Conservation (phyloP, 805 yeast species). For the Scheffersomyces ergatensis region DNA sequence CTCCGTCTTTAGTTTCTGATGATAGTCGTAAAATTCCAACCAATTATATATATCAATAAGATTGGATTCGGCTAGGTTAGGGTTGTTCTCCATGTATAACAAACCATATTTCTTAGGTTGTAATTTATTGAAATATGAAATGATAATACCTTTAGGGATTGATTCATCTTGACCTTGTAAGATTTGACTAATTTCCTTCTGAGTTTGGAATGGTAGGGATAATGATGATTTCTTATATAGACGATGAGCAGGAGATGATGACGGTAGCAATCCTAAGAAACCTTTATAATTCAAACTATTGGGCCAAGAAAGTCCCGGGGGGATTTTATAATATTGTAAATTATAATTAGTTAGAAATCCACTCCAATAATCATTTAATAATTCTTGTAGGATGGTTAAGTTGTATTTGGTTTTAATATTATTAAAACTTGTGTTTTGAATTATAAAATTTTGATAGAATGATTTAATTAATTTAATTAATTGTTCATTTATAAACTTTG, state of each 20-base stretch:
- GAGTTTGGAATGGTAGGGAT: conserved; percentile 10
- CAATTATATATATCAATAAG: conserved; percentile 26
- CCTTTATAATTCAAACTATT: conserved; percentile 34
- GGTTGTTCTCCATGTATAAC: conserved; percentile 12
- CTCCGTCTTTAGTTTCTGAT: conserved; percentile 17
- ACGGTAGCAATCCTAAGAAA: conserved; percentile 27
- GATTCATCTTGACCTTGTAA: conserved; percentile 5
- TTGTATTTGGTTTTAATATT: conserved; percentile 14
- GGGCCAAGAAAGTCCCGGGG: conserved; percentile 31
- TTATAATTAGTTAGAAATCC: conserved; percentile 26
- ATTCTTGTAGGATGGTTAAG: conserved; percentile 10
- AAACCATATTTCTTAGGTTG: conserved; percentile 32
- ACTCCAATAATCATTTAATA: conserved; percentile 25
- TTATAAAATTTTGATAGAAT: conserved; percentile 22
- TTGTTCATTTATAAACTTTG: conserved; percentile 22
- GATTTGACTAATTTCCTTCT: conserved; percentile 17
- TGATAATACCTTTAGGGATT: conserved; percentile 23
- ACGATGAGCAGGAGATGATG: conserved; percentile 4
- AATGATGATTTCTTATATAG: conserved; percentile 27
- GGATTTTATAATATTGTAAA: conserved; percentile 15
- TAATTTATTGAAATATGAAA: conserved; percentile 23
- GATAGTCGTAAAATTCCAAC: conserved; percentile 30
- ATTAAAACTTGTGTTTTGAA: conserved; percentile 24
- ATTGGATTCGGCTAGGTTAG: conserved; percentile 6
- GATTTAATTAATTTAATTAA: conserved; percentile 16